Conservation (phyloP, 352 stramenopile genomes). For the Phytophthora crassamura region DNA sequence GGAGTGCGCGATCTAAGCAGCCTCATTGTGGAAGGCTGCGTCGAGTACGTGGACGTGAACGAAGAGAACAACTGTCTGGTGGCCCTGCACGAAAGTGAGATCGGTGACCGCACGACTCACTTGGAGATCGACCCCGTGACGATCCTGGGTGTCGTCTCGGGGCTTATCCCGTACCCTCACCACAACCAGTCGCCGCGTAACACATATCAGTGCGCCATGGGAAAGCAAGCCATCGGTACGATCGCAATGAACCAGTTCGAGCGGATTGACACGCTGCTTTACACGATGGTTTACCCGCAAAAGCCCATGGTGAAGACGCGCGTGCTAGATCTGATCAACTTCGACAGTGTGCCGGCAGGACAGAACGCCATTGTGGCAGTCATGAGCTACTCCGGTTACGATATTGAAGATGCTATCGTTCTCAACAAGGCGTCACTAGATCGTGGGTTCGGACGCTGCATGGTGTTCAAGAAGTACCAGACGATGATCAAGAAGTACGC, state of each 20-base stretch:
- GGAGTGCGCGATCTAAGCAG: constrained; percentile 80
- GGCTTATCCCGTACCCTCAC: constrained; percentile 99
- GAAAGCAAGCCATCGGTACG: constrained; percentile 99
- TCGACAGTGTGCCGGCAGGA: constrained; percentile 97
- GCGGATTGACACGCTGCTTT: constrained; percentile 98
- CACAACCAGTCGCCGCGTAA: constrained; percentile 99
- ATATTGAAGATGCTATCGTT: constrained; percentile 99
- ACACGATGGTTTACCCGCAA: constrained; percentile 99
- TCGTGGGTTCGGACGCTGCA: constrained; percentile 98
- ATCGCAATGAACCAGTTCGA: constrained; percentile 99
- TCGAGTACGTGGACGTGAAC: constrained; percentile 99
- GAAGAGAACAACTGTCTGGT: constrained; percentile 99
- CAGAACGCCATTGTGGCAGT: constrained; percentile 99
- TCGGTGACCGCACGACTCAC: constrained; percentile 95
- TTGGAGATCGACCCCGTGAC: constrained; percentile 99
- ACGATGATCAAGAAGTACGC: constrained; percentile 97
- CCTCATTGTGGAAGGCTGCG: constrained; percentile 94
- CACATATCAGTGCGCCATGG: constrained; percentile 99
- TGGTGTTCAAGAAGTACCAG: constrained; percentile 99
- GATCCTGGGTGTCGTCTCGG: constrained; percentile 98
- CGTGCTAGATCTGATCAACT: constrained; percentile 98
- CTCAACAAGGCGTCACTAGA: constrained; percentile 98
- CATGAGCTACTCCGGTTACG: constrained; percentile 99
- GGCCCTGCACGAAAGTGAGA: constrained; percentile 94
- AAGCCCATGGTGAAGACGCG: constrained; percentile 99